Evolutionary conservation across 2,329 filamentous ascomycete genomes (phyloP), one percentile per base, ranked within the genome.

Genomic region (Xylariaceae sp.): DNA sequence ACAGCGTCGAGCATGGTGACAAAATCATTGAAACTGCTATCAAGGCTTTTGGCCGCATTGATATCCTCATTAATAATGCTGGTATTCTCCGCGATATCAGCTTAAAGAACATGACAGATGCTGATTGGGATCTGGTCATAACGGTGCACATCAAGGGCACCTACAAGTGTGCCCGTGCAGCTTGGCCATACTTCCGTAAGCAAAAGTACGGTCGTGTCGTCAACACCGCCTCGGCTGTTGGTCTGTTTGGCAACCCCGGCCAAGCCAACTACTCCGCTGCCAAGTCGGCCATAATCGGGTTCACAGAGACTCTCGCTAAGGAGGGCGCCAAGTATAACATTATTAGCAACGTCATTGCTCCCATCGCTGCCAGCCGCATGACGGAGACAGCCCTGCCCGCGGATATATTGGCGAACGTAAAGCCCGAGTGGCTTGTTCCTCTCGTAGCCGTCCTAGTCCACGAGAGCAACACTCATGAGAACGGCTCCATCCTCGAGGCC

Each of bases 321-420:
- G 94, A 99, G 78, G 94, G 94, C 62, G 79, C 83, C 70, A 97
- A 97, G 76, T 99, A 99, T 79, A 97, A 97, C 80, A 97, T 99
- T 64, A 76, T 96, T 66, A 84, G 80, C 78, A 99, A 99, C 73
- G 89, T 89, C 65, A 95, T 99, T 75, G 91, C 94, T 16, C 94
- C 94, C 49, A 92, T 96, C 68, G 92, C 92, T 63, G 94, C 92
- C 57, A 94, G 88, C 75, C 86, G 92, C 71, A 95, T 97, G 91
- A 96, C 92, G 41, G 84, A 91, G 71, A 96, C 92, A 16, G 81
- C 96, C 63, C 92, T 96, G 90, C 91, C 92, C 32, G 89, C 90
- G n/a, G 92, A 96, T 68, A 81, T 96, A 37, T 80, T 96, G 64
- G 85, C 87, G 63, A 86, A 84, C 68, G 80, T 96, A 60, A 91